These are phyloP conservation scores for Pascua sp. DNA, from an alignment of 1,284 basidiomycete species.

Conservation along the genomic window DNA sequence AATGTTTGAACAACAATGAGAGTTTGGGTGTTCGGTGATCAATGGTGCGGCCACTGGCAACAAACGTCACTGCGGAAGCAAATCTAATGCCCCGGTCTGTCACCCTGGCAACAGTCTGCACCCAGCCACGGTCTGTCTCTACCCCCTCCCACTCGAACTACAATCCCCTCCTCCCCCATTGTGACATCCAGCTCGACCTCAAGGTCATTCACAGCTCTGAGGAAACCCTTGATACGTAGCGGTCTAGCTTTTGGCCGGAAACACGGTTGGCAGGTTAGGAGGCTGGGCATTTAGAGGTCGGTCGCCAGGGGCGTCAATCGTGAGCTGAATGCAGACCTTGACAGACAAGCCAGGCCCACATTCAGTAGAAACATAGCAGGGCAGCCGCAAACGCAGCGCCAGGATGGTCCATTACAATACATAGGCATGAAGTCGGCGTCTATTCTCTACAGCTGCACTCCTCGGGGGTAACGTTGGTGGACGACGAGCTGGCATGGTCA, in stretches of 20 bases:
- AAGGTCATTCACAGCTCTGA: too few relatives aligned
- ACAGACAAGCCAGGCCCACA: neutral
- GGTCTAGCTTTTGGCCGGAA: too few relatives aligned
- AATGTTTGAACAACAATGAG: too few relatives aligned
- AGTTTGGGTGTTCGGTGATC: neutral
- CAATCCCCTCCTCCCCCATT: too few relatives aligned
- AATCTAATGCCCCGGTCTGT: neutral
- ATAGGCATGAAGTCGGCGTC: constrained; percentile 10
- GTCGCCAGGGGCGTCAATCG: too few relatives aligned
- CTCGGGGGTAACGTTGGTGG: constrained; percentile 48
- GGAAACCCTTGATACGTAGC: too few relatives aligned
- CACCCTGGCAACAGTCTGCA: too few relatives aligned
- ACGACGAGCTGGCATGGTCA: constrained; percentile 38
- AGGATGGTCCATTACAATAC: constrained; percentile 16
- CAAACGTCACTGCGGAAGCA: constrained; percentile 7
- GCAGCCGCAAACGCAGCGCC: neutral
- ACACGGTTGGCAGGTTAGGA: too few relatives aligned
- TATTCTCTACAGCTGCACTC: constrained; percentile 45
- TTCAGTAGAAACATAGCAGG: neutral
- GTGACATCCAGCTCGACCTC: too few relatives aligned
- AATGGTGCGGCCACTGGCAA: neutral
- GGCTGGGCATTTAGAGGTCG: neutral
- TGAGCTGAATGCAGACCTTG: neutral
- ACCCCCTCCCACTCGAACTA: too few relatives aligned
- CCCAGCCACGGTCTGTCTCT: too few relatives aligned